Percentiles rank a stretch among this genome's conserved stretches.
phyloP scores from a whole-genome alignment of 306 rosid genomes.

The Rosa rugosa region DNA sequence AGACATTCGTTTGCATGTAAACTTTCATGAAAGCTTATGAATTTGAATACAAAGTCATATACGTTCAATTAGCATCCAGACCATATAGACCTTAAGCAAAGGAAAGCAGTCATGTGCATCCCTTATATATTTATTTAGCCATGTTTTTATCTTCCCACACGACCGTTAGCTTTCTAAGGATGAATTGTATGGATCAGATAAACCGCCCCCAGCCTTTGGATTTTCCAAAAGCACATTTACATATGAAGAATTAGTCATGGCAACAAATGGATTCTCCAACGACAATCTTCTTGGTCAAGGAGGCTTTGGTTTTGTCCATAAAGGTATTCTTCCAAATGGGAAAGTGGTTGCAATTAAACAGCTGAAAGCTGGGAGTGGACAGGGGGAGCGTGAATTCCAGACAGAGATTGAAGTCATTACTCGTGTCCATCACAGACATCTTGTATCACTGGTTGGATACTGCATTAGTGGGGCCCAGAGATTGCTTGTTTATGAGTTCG shows the following conservation, averaged over 20 bases:
- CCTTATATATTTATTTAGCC: no score
- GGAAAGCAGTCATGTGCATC: no score
- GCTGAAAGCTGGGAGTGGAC: constrained; percentile 53
- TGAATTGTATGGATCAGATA: constrained; percentile 22
- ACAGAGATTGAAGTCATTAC: constrained; percentile 68
- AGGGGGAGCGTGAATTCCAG: constrained; percentile 68
- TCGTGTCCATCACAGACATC: constrained; percentile 68
- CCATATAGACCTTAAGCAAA: no score
- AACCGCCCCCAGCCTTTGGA: constrained; percentile 30
- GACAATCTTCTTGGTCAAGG: constrained; percentile 67
- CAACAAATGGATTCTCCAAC: constrained; percentile 50
- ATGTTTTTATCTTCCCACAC: no score
- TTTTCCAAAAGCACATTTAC: constrained; percentile 47
- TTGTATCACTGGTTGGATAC: constrained; percentile 63
- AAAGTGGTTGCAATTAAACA: constrained; percentile 65
- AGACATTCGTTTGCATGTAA: no score
- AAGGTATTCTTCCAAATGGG: constrained; percentile 65
- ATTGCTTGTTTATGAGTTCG: constrained; percentile 66
- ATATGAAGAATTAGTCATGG: constrained; percentile 48
- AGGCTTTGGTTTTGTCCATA: constrained; percentile 65
- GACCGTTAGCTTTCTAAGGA: no score
- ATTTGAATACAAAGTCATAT: no score
- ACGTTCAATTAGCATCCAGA: no score
- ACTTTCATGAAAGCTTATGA: no score
- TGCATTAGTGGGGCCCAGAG: constrained; percentile 48